Base-by-base conservation (phyloP, 768 basidiomycete species). In the Chalciporus pseudorubinellus region DNA sequence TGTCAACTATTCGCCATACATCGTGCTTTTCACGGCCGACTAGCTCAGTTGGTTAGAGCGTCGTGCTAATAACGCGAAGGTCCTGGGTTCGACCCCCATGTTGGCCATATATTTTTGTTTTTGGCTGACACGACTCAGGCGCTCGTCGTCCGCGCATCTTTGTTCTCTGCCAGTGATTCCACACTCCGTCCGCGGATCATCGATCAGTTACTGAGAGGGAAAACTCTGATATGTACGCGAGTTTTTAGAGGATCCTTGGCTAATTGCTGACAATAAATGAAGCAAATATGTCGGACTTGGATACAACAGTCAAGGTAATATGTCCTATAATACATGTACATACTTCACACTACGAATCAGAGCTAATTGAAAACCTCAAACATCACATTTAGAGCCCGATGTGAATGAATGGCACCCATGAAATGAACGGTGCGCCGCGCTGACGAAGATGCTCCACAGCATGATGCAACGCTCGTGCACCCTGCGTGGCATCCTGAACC, bases 41-140 rank as follows among this genome's bases (percentile, higher is more conserved):
- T 65, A 65, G 65, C 65, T 65, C 63, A 65, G 63, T 61, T 65
- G 63, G 63, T 65, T 65, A 65, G 63, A 65, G 63, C 63, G 64
- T 65, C 63, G 63, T 65, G 63, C 63, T 65, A 65, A 65, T 65
- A 65, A 67, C 65, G 57, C 50, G 57, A 58, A 57, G 57, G 46
- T 58, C 55, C 50, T 52, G 55, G 55, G 57, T 58, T 58, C 55
- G 53, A 57, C 49, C 56, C 56, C 56, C 56, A 57, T 56, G 56
- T 19, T 57, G 56, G 56, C 56, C 56, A 57, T 47, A 13, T 0
- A 6, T 50, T 52, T 58, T 56, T 46, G 13, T 31, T 31, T 31
- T 31, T 31, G 29, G 13, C 29, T 31, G 26, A 28, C n/a, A n/a
- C n/a, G n/a, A n/a, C n/a, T n/a, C n/a, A n/a, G n/a, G n/a, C n/a